phyloP scores from a whole-genome alignment of 1,284 basidiomycete genomes.

The Cryptococcus sp. region DNA sequence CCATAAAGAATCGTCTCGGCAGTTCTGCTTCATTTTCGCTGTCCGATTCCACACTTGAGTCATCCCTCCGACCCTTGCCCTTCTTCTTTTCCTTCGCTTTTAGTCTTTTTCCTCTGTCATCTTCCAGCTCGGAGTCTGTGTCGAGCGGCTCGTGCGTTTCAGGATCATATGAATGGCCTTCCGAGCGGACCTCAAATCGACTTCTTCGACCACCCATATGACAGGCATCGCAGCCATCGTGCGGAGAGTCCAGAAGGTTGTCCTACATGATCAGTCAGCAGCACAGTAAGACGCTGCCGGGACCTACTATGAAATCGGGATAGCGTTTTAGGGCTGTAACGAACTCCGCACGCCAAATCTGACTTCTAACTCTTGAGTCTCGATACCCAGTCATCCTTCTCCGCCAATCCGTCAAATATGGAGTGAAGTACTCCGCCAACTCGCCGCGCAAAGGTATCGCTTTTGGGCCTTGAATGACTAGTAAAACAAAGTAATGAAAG shows the following conservation, averaged over 20 bases:
- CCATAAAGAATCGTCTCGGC: slow-evolving; percentile 3
- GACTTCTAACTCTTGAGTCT: slow-evolving; percentile 69
- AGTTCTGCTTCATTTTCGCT: neutral
- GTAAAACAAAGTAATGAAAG: slow-evolving; percentile 76
- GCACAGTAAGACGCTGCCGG: neutral
- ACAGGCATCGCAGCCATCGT: slow-evolving; percentile 71
- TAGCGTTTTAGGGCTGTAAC: slow-evolving; percentile 61
- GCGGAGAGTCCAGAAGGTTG: slow-evolving; percentile 54
- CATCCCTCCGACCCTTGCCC: neutral
- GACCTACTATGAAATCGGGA: slow-evolving; percentile 57
- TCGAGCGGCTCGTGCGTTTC: slow-evolving; percentile 35
- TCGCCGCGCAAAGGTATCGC: slow-evolving; percentile 22
- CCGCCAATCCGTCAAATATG: slow-evolving; percentile 46
- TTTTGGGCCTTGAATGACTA: slow-evolving; percentile 55
- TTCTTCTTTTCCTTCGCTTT: slow-evolving; percentile 1
- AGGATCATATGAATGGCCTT: slow-evolving; percentile 36
- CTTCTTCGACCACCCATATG: slow-evolving; percentile 59
- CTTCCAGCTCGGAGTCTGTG: slow-evolving; percentile 7
- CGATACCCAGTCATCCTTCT: slow-evolving; percentile 63
- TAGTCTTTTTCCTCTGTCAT: neutral
- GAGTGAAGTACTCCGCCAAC: slow-evolving; percentile 23
- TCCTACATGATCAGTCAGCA: neutral
- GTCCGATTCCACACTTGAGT: slow-evolving; percentile 3
- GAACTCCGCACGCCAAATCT: slow-evolving; percentile 69
- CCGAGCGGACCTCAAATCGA: slow-evolving; percentile 21